Percentiles rank a stretch among this genome's conserved stretches.
Evolutionary conservation across 208 protist genomes (phyloP).

Genomic region (Trypanosoma lewisi): DNA sequence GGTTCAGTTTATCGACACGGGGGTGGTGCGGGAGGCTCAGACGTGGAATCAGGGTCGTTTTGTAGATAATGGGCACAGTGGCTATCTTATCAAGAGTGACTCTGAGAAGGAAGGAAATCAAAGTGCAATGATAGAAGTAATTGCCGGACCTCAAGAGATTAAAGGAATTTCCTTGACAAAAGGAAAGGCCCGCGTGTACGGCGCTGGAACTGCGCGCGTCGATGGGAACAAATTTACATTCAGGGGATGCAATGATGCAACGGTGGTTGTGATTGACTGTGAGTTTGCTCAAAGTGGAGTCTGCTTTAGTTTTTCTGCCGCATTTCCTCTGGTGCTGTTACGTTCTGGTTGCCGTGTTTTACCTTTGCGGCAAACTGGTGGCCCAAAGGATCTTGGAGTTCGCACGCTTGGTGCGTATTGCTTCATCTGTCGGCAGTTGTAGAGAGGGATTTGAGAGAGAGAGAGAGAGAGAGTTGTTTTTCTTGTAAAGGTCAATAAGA

Average conservation of each 20-base stretch:
- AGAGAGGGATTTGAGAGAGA: neutral
- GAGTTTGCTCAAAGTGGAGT: slow-evolving; percentile 65
- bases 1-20: slow-evolving; percentile 74
- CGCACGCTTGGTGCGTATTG: slow-evolving; percentile 63
- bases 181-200: slow-evolving; percentile 46
- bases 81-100: slow-evolving; percentile 80
- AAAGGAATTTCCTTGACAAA: slow-evolving; percentile 42
- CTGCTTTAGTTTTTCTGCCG: slow-evolving; percentile 55
- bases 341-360: slow-evolving; percentile 74
- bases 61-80: slow-evolving; percentile 78
- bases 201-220: slow-evolving; percentile 44
- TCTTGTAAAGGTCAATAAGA: neutral
- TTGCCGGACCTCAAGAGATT: slow-evolving; percentile 67
- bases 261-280: slow-evolving; percentile 65
- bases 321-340: slow-evolving; percentile 63
- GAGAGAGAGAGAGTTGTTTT: neutral
- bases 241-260: slow-evolving; percentile 63
- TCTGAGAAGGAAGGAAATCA: slow-evolving; percentile 37
- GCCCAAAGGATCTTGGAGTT: slow-evolving; percentile 37
- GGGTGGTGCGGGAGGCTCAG: slow-evolving; percentile 44
- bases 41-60: slow-evolving; percentile 73
- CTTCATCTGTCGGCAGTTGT: slow-evolving; percentile 45
- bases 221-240: slow-evolving; percentile 65
- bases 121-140: slow-evolving; percentile 60
- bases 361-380: slow-evolving; percentile 42